Base-by-base conservation (phyloP, 208 protist genomes). In the Trypanosoma theileri region DNA sequence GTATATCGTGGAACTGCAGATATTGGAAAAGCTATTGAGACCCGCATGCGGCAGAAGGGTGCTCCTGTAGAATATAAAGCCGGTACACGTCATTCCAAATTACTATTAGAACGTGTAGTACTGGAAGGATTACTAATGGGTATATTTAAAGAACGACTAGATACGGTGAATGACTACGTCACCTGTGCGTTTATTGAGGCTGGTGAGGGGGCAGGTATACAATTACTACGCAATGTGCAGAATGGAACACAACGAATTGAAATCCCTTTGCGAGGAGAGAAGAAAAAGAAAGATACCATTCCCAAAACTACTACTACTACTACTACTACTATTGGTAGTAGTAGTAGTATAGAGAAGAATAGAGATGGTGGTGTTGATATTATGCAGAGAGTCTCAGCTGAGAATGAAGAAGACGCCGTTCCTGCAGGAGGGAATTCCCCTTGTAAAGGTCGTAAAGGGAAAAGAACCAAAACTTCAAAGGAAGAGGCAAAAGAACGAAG, bases 11-110 rank as follows among this genome's bases (percentile, higher is more conserved):
- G 88, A 40, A 60, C 83, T 3, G 35, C 73, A 28, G 87, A 95
- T 70, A 85, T 91, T 61, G 88, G 88, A 42, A 90, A 85, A 48
- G 79, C 68, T 7, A 73, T 96, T 2, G 91, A 96, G 59, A 65
- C 66, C 26, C 86, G 88, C 1, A 80, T 96, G 81, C 76, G 88
- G 12, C 76, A 83, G 55, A 92, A 87, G 53, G 86, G 89, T 7
- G 74, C 91, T 21, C 90, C 91, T 26, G 66, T 86, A 21, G 82
- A 96, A 74, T 96, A 89, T 76, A 93, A 92, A 66, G 81, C 63
- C 21, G 90, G 90, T 22, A 71, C 82, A 22, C 69, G 75, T 42
- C 64, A 82, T 40, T 55, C 73, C 6, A 86, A 84, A 54, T 22
- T 52, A 22, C 41, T 96, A 19, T 50, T 96, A 12, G 87, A 93